Conservation (phyloP, 345 rosid genomes). For the Brassica napus region DNA sequence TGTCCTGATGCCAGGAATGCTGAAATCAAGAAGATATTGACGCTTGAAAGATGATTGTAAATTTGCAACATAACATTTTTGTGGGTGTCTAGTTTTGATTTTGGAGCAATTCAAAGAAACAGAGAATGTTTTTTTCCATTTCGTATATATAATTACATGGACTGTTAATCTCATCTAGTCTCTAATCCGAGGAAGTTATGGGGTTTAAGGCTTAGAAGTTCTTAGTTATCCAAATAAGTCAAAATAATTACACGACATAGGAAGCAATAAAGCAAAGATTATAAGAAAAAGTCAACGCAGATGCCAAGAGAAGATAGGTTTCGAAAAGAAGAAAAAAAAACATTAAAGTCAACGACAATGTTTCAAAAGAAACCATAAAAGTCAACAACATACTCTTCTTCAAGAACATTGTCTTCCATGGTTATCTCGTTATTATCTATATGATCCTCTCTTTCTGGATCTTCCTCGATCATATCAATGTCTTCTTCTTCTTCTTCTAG, state of each 20-base stretch:
- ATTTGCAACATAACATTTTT: slow-evolving; percentile 1
- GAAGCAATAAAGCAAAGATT: slow-evolving; percentile 22
- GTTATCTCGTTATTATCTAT: slow-evolving; percentile 19
- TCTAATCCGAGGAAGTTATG: neutral
- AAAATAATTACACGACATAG: neutral
- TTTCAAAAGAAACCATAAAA: slow-evolving; percentile 38
- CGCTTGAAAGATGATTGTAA: slow-evolving; percentile 18
- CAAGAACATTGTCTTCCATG: slow-evolving; percentile 23
- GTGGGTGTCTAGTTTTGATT: neutral
- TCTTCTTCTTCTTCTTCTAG: slow-evolving; percentile 28
- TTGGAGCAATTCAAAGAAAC: neutral
- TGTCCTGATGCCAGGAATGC: neutral
- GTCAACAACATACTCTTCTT: slow-evolving; percentile 30
- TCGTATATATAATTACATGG: neutral
- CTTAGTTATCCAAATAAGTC: neutral
- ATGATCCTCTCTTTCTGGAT: slow-evolving; percentile 6
- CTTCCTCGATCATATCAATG: slow-evolving; percentile 25
- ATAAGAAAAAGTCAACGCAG: slow-evolving; percentile 24
- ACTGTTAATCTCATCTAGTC: neutral
- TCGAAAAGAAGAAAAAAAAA: slow-evolving; percentile 22
- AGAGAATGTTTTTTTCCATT: neutral
- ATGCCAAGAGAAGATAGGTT: slow-evolving; percentile 2
- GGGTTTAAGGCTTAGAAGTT: neutral
- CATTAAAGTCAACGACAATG: slow-evolving; percentile 32
- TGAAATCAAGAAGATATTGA: neutral